These are phyloP conservation scores for Calonectria montana DNA, from an alignment of 2,329 filamentous ascomycete species.

Conservation along the genomic window DNA sequence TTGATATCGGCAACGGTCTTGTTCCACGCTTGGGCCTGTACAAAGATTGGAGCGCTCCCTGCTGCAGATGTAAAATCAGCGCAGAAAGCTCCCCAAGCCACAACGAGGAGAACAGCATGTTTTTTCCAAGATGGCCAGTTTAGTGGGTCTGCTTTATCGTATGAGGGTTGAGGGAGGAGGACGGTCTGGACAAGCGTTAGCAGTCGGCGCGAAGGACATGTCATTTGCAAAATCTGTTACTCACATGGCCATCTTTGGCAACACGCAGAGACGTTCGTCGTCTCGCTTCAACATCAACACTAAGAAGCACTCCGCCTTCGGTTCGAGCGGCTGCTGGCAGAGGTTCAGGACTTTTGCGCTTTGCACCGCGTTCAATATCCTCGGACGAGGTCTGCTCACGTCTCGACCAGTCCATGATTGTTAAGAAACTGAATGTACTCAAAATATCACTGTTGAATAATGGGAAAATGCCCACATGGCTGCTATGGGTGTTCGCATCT, in stretches of 20 bases:
- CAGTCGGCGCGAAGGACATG: background rate
- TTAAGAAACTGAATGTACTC: background rate
- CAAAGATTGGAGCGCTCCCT: constrained; percentile 29
- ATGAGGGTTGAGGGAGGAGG: constrained; percentile 32
- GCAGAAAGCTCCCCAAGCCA: constrained; percentile 31
- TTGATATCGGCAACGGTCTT: constrained; percentile 18
- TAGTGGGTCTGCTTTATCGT: constrained; percentile 28
- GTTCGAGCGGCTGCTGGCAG: constrained; percentile 26
- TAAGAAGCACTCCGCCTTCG: constrained; percentile 26
- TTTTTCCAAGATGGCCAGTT: constrained; percentile 38
- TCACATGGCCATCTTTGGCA: constrained; percentile 33
- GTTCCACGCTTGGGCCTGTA: constrained; percentile 34
- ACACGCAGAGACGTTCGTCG: constrained; percentile 21
- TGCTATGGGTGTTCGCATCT: background rate
- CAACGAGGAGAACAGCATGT: constrained; percentile 31
- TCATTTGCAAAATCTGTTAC: background rate
- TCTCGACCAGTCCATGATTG: constrained; percentile 30
- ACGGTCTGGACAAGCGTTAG: constrained; percentile 15
- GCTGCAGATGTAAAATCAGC: constrained; percentile 34
- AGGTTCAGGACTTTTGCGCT: constrained; percentile 2
- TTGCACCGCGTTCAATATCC: constrained; percentile 17
- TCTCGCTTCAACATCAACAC: constrained; percentile 12
- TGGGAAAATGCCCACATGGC: background rate
- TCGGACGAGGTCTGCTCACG: constrained; percentile 30
- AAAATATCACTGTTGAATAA: background rate